Base-by-base conservation (phyloP, 2,329 filamentous ascomycete species). In the Penicillium psychrosexuale region DNA sequence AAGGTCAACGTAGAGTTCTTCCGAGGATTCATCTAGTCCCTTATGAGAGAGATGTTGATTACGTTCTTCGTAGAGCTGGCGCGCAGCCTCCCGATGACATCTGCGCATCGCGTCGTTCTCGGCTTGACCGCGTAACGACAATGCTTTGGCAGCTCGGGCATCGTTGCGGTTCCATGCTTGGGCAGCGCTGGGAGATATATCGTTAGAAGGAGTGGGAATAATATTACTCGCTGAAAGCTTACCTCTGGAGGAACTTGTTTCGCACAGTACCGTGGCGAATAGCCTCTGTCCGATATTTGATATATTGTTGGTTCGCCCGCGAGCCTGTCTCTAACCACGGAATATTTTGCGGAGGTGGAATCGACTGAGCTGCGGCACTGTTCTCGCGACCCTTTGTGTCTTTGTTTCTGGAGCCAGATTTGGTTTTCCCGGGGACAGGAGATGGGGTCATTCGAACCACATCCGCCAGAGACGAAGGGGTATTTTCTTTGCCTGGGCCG, bases 81-180 rank as follows among this genome's bases (percentile, higher is more conserved):
- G 85, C 22, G 94, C 94, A 9, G 94, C 94, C 75, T 97, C 92
- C 44, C 94, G 88, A 70, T 99, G 94, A 43, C 92, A 93, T 77
- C 96, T 95, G 61, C 92, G 86, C 94, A 99, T 99, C 36, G 95
- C 82, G 63, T 96, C 91, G 67, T 99, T 97, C 77, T 99, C 94
- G 64, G 90, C 94, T 75, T 97, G 94, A 12, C 94, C 94, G 30
- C 94, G 88, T 43, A 97, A 84, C 66, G 91, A 96, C 47, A 97
- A 83, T 31, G 93, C 93, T 77, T 97, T 97, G 57, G 94, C 94
- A 17, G 94, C 93, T 59, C 94, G 87, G 38, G 94, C 93, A 72
- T 99, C 94, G 67, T 97, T 97, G 55, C 94, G 89, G 71, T 97
- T 97, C 93, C 94, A 99, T 22, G 94, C 94, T 81, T 97, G 93